Base-by-base conservation (phyloP, 208 protist genomes). In the Leptomonas pyrrhocoris region DNA sequence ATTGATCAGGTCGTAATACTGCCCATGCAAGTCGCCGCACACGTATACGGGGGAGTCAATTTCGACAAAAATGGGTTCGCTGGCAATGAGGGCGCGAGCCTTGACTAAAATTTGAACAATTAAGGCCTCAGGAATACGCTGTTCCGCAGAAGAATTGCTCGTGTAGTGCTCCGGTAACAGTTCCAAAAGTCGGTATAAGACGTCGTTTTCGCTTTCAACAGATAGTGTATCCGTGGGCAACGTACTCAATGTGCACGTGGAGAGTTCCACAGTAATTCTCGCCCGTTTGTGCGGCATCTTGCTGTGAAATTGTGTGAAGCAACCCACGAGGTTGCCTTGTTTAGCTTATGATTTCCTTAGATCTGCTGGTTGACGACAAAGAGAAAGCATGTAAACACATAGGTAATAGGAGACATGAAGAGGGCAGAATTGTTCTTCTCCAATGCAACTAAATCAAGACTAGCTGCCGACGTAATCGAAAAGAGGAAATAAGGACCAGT, bases 11-110 rank as follows among this genome's bases (percentile, higher is more conserved):
- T 99, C 98, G 75, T 98, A 98, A 77, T 96, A 99, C 80, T 99
- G 98, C 2, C 98, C 98, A 75, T 99, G 98, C 28, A 98, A 85
- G 78, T 99, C 98, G n/a, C 98, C 98, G 86, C 98, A 99, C 28
- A 99, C 88, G 31, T 94, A 99, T 31, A 99, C 84, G 28, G 94
- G 94, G 12, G 90, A 88, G 28, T 93, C 74, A 9, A 97, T 13
- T 28, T 93, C 62, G 2, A 90, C 57, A 0, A 96, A 25, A 27
- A 89, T 77, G 19, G 91, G 91, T 61, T 97, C 94, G 54, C 55
- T 77, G 0, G 71, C 63, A 54, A 97, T 88, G 43, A 96, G 74
- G 8, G 61, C 40, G 30, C 85, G 67, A 6, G 88, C 89, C 38
- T 81, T 74, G 16, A 77, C 42, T 11, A 93, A 66, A 68, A 95